Evolutionary conservation across 495 filamentous ascomycete species (phyloP).

Genomic region (Talaromyces proteolyticus): DNA sequence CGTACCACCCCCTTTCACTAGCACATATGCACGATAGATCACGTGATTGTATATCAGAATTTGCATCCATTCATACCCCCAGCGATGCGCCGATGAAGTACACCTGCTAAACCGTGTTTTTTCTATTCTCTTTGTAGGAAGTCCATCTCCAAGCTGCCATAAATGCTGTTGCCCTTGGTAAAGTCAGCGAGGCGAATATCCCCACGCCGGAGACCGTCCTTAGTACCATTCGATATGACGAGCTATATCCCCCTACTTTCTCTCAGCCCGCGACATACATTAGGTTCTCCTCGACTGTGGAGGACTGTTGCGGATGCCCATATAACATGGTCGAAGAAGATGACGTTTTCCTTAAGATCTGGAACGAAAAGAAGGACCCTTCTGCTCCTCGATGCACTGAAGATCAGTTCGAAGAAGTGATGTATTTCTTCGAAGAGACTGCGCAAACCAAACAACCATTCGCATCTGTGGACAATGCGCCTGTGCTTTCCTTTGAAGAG

Average conservation of each 20-base stretch:
- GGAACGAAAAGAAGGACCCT: slow-evolving; percentile 69
- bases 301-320: slow-evolving; percentile 79
- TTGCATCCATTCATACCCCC: slow-evolving; percentile 10
- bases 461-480: slow-evolving; percentile 78
- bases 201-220: slow-evolving; percentile 79
- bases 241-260: slow-evolving; percentile 74
- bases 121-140: slow-evolving; percentile 70
- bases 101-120: background rate
- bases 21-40: slow-evolving; percentile 24
- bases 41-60: slow-evolving; percentile 45
- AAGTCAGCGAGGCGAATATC: slow-evolving; percentile 68
- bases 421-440: slow-evolving; percentile 91
- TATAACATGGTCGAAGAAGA: slow-evolving; percentile 95
- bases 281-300: slow-evolving; percentile 95
- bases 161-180: slow-evolving; percentile 67
- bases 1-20: slow-evolving; percentile 31
- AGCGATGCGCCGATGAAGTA: background rate
- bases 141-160: slow-evolving; percentile 96
- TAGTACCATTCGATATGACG: slow-evolving; percentile 75
- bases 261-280: slow-evolving; percentile 88
- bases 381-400: slow-evolving; percentile 63
- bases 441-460: slow-evolving; percentile 75
- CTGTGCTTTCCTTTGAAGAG: slow-evolving; percentile 71
- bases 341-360: slow-evolving; percentile 71
- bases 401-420: slow-evolving; percentile 86